These are phyloP conservation scores for Adiantum capillusveneris DNA, from an alignment of 75 land plant genomes.

Conservation along the genomic window DNA sequence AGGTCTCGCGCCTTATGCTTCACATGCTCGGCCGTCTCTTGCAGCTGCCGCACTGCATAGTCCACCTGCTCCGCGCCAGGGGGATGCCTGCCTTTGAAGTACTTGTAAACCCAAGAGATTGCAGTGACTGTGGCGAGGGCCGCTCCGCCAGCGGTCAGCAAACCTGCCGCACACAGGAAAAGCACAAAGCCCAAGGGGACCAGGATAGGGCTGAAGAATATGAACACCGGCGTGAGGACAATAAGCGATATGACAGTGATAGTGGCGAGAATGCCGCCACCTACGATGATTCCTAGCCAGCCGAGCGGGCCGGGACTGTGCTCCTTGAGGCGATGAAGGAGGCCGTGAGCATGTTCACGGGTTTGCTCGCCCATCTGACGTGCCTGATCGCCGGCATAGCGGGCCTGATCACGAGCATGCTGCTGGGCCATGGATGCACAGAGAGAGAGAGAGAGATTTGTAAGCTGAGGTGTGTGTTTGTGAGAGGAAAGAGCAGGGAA, in stretches of 20 bases:
- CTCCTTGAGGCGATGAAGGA: not conserved
- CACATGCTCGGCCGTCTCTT: constrained; percentile 59
- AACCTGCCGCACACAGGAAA: constrained; percentile 33
- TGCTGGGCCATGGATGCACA: no score
- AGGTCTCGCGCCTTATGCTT: constrained; percentile 55
- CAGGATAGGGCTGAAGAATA: constrained; percentile 76
- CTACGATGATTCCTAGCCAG: not conserved
- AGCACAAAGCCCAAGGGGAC: constrained; percentile 46
- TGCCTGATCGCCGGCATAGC: not conserved
- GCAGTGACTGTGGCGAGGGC: constrained; percentile 33
- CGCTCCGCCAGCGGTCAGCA: constrained; percentile 34
- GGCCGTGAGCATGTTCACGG: not conserved
- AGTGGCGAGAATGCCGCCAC: constrained; percentile 7
- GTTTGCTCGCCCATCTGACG: constrained; percentile 8
- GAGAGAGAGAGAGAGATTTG: no score
- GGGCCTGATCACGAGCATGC: constrained; percentile 1
- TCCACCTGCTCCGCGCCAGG: constrained; percentile 65
- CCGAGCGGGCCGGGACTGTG: not conserved
- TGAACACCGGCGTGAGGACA: constrained; percentile 48
- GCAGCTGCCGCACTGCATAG: constrained; percentile 50
- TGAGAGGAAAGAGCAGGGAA: no score
- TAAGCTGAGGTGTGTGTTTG: no score
- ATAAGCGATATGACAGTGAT: constrained; percentile 34
- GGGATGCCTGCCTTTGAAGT: constrained; percentile 60
- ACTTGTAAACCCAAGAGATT: constrained; percentile 60